phyloP scores from a whole-genome alignment of 768 basidiomycete species.

The Coprinopsis sp. region DNA sequence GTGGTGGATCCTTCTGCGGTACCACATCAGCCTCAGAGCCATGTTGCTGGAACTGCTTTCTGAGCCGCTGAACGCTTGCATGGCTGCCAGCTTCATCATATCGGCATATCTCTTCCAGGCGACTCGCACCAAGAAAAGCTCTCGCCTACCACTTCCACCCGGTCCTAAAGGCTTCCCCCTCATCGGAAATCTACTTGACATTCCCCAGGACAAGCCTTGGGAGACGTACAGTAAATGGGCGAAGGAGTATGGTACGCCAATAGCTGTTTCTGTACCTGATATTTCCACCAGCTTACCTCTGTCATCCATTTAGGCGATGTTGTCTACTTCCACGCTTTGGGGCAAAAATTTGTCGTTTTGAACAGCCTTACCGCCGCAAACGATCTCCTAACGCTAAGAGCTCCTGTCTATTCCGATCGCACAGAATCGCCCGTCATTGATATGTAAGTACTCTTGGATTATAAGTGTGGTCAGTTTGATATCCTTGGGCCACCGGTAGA shows the following conservation, averaged over 20 bases:
- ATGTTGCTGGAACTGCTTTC: too few relatives aligned
- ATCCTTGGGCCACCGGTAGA: too few relatives aligned
- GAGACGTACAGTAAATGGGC: slow-evolving; percentile 38
- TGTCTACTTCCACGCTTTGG: slow-evolving; percentile 12
- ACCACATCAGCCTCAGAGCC: too few relatives aligned
- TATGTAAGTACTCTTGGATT: background rate
- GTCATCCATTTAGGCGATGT: slow-evolving; percentile 11
- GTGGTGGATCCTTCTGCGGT: too few relatives aligned
- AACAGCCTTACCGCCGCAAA: background rate
- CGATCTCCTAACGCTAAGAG: slow-evolving; percentile 6
- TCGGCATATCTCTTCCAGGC: too few relatives aligned
- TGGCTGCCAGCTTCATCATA: too few relatives aligned
- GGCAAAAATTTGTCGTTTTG: slow-evolving; percentile 10
- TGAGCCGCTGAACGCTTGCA: too few relatives aligned
- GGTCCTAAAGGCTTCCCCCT: slow-evolving; percentile 16
- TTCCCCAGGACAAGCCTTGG: slow-evolving; percentile 34
- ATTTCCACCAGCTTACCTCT: too few relatives aligned
- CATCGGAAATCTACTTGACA: slow-evolving; percentile 21
- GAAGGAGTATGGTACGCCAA: slow-evolving; percentile 33
- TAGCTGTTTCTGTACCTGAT: too few relatives aligned
- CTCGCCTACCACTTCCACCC: slow-evolving; percentile 8
- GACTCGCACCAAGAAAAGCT: background rate
- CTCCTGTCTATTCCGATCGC: slow-evolving; percentile 7
- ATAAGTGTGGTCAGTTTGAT: background rate
- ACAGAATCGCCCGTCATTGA: background rate